These are phyloP conservation scores for Penicillium sp. DNA, from an alignment of 2,329 filamentous ascomycete genomes.

Conservation along the genomic window DNA sequence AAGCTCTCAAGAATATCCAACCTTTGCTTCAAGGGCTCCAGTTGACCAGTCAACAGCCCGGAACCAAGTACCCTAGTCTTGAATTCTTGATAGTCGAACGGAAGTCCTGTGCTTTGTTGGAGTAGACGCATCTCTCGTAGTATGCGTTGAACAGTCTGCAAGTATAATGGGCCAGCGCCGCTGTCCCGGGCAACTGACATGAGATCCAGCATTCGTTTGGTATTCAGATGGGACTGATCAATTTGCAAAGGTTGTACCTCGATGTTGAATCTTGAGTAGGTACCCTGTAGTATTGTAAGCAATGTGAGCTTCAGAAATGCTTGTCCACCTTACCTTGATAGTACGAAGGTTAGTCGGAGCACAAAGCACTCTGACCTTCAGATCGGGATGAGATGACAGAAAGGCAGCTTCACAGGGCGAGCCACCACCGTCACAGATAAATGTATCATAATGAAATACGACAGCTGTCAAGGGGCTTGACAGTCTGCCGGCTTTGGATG, in stretches of 20 bases:
- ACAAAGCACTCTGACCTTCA: conserved; percentile 49
- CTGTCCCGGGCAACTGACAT: conserved; percentile 1
- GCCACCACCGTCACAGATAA: conserved; percentile 31
- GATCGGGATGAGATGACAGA: conserved; percentile 40
- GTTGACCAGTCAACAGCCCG: conserved; percentile 41
- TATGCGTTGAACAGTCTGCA: conserved; percentile 24
- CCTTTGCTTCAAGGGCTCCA: conserved; percentile 52
- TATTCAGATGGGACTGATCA: conserved; percentile 1
- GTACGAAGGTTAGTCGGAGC: conserved; percentile 34
- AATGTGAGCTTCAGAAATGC: background rate
- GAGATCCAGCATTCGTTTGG: conserved; percentile 3
- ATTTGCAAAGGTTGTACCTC: conserved; percentile 1
- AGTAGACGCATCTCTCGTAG: conserved; percentile 46
- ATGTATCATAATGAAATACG: conserved; percentile 53
- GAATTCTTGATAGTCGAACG: conserved; percentile 45
- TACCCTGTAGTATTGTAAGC: conserved; percentile 1
- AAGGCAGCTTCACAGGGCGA: conserved; percentile 52
- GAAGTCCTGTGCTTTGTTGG: conserved; percentile 23
- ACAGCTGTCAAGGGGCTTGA: conserved; percentile 47
- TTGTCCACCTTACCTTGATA: conserved; percentile 1
- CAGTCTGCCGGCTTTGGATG: conserved; percentile 38
- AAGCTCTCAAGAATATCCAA: conserved; percentile 61
- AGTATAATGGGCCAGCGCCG: background rate
- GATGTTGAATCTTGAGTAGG: conserved; percentile 37
- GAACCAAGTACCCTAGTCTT: conserved; percentile 38